These are phyloP conservation scores for Talaromyces adpressus DNA, from an alignment of 495 filamentous ascomycete species.

Conservation along the genomic window DNA sequence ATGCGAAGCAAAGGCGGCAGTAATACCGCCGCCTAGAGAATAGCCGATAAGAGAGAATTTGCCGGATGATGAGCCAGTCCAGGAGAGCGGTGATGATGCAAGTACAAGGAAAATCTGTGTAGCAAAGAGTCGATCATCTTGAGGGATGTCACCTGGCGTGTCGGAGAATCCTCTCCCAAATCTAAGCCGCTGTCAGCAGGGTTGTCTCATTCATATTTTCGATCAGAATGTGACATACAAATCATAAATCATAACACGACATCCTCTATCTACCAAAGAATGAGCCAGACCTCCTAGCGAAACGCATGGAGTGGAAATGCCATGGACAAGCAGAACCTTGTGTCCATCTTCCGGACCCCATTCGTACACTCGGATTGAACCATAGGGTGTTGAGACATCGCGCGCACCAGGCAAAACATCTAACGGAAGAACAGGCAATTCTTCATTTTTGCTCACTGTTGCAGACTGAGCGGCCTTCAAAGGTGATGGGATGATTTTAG, in stretches of 20 bases:
- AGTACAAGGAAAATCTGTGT: conserved; percentile 68
- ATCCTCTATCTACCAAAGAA: conserved; percentile 64
- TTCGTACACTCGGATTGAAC: conserved; percentile 78
- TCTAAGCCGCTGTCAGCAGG: conserved; percentile 23
- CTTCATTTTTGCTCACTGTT: conserved; percentile 39
- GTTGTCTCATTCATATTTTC: background rate
- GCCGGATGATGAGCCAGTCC: conserved; percentile 46
- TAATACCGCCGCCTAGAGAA: conserved; percentile 76
- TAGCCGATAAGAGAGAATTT: conserved; percentile 74
- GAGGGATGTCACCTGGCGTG: conserved; percentile 55
- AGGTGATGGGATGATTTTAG: conserved; percentile 39
- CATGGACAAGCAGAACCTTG: conserved; percentile 79
- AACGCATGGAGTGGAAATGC: conserved; percentile 77
- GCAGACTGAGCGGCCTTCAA: conserved; percentile 34
- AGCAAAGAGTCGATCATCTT: conserved; percentile 68
- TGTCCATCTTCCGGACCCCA: conserved; percentile 75
- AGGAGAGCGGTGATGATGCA: conserved; percentile 60
- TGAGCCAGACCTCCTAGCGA: conserved; percentile 62
- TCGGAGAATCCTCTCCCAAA: conserved; percentile 78
- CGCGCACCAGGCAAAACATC: conserved; percentile 67
- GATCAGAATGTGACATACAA: conserved; percentile 20
- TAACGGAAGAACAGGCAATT: conserved; percentile 60
- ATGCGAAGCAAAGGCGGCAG: conserved; percentile 62
- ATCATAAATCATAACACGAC: conserved; percentile 77
- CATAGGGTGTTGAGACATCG: conserved; percentile 71